Base-by-base conservation (phyloP, 805 yeast genomes). In the Metschnikowia reukaufii region DNA sequence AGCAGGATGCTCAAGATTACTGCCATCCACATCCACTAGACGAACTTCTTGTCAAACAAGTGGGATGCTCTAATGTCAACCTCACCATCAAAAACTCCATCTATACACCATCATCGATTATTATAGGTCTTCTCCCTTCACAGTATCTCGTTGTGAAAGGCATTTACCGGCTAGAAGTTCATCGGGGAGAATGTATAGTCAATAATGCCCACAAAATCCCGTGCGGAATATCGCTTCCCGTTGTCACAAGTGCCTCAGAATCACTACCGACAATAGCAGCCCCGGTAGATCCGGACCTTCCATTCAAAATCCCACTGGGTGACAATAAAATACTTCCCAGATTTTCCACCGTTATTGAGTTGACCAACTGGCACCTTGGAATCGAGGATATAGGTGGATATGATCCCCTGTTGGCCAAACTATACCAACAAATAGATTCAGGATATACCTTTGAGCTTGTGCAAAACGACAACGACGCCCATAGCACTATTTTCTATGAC, bases 81-180 rank as follows among this genome's bases (percentile, higher is more conserved):
- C 46, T 43, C 31, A 32, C 50, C 13, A 30, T 49, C 13, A 20
- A 29, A 6, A 55, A 55, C 36, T 33, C 56, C n/a, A 36, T 51
- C 9, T 50, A 39, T 31, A 44, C 54, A 3, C 48, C 46, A 12
- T 34, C 44, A 17, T 47, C 57, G 17, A 42, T 53, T 34, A 20
- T 48, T 15, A 25, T 79, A 35, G 83, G 79, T 0, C 64, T 81
- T 29, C 72, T 69, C 44, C 51, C 60, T 1, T 61, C 63, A 21
- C 80, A 81, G 47, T 67, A 58, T 42, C 48, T 81, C 2, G 53
- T 78, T 33, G 44, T 81, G 1, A 64, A 67, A 45, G 86, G 86
- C 0, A 80, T 74, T 48, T 79, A 69, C 51, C 55, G 38, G 4
- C 41, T 81, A 19, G 57, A 58, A 3, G 63, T 81, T 0, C 73